phyloP scores from a whole-genome alignment of 495 filamentous ascomycete species.

The Tuber indicum region DNA sequence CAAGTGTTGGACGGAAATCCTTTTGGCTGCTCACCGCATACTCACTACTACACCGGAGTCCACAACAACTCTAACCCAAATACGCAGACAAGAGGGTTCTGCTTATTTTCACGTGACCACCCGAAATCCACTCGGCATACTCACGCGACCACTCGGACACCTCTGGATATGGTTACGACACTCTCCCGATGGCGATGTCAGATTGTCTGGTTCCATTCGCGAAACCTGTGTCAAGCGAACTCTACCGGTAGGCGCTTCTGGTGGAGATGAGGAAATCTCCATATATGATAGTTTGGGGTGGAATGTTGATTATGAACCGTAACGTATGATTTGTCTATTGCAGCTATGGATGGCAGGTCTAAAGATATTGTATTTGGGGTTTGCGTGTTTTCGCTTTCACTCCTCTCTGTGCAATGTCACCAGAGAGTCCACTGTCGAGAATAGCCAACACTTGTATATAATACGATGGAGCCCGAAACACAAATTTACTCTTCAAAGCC shows the following conservation, averaged over 20 bases:
- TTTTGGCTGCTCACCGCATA: too few species aligned
- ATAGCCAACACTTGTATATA: too few species aligned
- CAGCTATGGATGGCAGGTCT: background rate
- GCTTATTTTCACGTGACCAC: too few species aligned
- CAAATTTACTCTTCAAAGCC: too few species aligned
- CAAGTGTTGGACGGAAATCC: background rate
- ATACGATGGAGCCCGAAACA: too few species aligned
- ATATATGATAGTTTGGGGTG: slow-evolving; percentile 37
- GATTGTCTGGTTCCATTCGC: slow-evolving; percentile 14
- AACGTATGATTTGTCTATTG: slow-evolving; percentile 10
- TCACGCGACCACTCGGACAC: too few species aligned
- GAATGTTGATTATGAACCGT: slow-evolving; percentile 34
- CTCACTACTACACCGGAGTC: too few species aligned
- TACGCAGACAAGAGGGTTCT: too few species aligned
- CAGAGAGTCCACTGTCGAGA: background rate
- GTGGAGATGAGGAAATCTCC: slow-evolving; percentile 14
- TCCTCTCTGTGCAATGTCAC: background rate
- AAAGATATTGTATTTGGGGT: background rate
- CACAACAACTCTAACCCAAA: too few species aligned
- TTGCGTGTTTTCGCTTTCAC: background rate
- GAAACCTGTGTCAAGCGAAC: slow-evolving; percentile 19
- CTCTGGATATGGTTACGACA: background rate
- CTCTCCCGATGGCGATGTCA: slow-evolving; percentile 21
- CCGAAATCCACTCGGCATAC: too few species aligned
- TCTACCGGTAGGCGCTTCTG: background rate